Conservation (phyloP, 2,329 filamentous ascomycete species). For the Beauveria varroae region DNA sequence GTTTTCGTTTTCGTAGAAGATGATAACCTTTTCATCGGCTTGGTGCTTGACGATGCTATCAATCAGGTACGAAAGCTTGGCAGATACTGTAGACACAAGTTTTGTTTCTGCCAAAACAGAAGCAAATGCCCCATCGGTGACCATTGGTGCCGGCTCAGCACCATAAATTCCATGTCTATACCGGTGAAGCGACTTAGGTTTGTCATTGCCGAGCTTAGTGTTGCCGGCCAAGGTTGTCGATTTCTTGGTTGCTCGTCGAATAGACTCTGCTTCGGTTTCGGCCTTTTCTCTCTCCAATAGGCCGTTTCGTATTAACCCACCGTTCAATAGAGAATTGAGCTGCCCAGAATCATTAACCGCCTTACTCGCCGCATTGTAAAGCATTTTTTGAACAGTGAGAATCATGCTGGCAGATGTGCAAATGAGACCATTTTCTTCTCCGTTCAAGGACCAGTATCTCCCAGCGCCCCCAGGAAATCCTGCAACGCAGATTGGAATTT, state of each 20-base stretch:
- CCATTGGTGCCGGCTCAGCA: slow-evolving; percentile 15
- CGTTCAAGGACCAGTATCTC: slow-evolving; percentile 60
- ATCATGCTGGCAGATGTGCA: slow-evolving; percentile 45
- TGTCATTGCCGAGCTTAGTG: slow-evolving; percentile 34
- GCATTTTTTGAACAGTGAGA: slow-evolving; percentile 42
- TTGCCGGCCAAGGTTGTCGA: slow-evolving; percentile 32
- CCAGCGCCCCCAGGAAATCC: slow-evolving; percentile 57
- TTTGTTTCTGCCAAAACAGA: slow-evolving; percentile 50
- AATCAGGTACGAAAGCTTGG: slow-evolving; percentile 81
- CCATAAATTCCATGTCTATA: slow-evolving; percentile 20
- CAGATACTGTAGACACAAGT: slow-evolving; percentile 73
- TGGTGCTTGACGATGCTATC: slow-evolving; percentile 64
- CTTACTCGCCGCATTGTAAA: slow-evolving; percentile 38
- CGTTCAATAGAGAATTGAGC: slow-evolving; percentile 41
- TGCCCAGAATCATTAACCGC: slow-evolving; percentile 34
- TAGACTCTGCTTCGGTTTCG: slow-evolving; percentile 12
- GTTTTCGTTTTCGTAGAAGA: slow-evolving; percentile 89
- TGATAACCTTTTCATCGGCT: slow-evolving; percentile 71
- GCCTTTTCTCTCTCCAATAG: slow-evolving; percentile 28
- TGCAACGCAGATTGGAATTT: slow-evolving; percentile 67
- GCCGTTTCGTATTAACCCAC: slow-evolving; percentile 35
- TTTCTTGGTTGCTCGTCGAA: slow-evolving; percentile 12
- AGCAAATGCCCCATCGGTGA: slow-evolving; percentile 19
- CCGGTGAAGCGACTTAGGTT: slow-evolving; percentile 23
- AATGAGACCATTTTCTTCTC: slow-evolving; percentile 37